phyloP scores from a whole-genome alignment of 352 stramenopile species.

The Pythium graminicola region DNA sequence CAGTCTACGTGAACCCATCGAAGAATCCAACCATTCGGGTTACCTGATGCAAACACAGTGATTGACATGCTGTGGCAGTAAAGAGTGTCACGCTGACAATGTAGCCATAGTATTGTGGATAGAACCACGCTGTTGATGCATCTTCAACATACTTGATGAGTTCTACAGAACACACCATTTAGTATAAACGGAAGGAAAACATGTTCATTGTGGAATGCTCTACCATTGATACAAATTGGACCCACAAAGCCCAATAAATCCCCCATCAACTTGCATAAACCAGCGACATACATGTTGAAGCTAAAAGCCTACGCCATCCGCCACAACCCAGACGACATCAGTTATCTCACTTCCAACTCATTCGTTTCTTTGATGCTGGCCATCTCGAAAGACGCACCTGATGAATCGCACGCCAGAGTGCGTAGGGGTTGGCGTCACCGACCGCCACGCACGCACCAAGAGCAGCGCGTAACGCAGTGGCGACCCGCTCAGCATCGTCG shows the following conservation, averaged over 20 bases:
- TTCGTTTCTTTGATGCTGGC: not conserved
- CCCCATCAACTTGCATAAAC: slow-evolving; percentile 89
- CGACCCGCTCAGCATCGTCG: slow-evolving; percentile 32
- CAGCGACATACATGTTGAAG: slow-evolving; percentile 83
- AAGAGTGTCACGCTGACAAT: slow-evolving; percentile 45
- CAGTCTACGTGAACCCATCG: not conserved
- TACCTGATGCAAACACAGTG: slow-evolving; percentile 58
- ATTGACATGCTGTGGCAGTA: slow-evolving; percentile 36
- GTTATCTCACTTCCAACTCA: not conserved
- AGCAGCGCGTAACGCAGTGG: slow-evolving; percentile 25
- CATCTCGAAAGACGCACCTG: slow-evolving; percentile 14
- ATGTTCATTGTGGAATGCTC: not conserved
- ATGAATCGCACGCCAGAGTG: slow-evolving; percentile 40
- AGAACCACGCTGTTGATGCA: slow-evolving; percentile 35
- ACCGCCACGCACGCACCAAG: slow-evolving; percentile 1
- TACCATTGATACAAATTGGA: slow-evolving; percentile 49
- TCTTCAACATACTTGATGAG: slow-evolving; percentile 68
- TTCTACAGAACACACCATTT: not conserved
- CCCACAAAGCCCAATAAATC: slow-evolving; percentile 90
- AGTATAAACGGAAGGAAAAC: too few species aligned
- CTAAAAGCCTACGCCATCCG: slow-evolving; percentile 56
- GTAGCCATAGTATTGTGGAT: slow-evolving; percentile 44
- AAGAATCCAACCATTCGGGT: not conserved
- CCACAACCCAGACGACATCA: not conserved
- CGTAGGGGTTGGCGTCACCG: slow-evolving; percentile 15